Evolutionary conservation across 179 eudicot species (phyloP).

Genomic region (Vitellaria paradoxa): DNA sequence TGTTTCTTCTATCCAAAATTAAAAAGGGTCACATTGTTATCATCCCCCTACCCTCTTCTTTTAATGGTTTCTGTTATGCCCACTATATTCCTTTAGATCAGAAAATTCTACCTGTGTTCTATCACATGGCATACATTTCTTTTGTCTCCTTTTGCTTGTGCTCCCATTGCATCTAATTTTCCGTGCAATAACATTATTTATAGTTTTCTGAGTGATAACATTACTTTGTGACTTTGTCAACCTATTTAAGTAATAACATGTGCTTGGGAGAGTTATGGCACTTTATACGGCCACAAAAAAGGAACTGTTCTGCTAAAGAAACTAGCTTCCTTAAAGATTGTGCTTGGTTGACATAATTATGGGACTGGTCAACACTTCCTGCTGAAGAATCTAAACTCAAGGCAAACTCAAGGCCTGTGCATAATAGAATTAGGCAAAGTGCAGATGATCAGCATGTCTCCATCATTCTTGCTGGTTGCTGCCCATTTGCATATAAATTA

Average conservation of each 20-base stretch:
- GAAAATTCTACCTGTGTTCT: conserved; percentile 4
- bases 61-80: conserved; percentile 10
- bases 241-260: conserved; percentile 7
- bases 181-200: conserved; percentile 8
- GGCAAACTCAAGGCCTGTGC: conserved; percentile 16
- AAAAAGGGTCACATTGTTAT: not conserved
- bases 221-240: not conserved
- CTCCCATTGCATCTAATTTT: conserved; percentile 12
- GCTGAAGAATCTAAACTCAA: conserved; percentile 14
- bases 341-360: not conserved
- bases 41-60: not conserved
- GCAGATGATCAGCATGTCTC: conserved; percentile 31
- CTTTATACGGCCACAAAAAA: not conserved
- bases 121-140: conserved; percentile 17
- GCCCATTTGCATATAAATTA: conserved; percentile 28
- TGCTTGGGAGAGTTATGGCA: not conserved
- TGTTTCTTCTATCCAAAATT: conserved; percentile 8
- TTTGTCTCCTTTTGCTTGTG: conserved; percentile 14
- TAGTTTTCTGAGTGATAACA: conserved; percentile 7
- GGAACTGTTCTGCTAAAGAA: too few relatives aligned
- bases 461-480: conserved; percentile 39
- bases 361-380: conserved; percentile 7
- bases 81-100: conserved; percentile 11
- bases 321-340: too few relatives aligned
- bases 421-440: conserved; percentile 18